Evolutionary conservation across 257 asterid species (phyloP), one percentile per base, ranked within the genome.

Genomic region (Fraxinus pennsylvanica): DNA sequence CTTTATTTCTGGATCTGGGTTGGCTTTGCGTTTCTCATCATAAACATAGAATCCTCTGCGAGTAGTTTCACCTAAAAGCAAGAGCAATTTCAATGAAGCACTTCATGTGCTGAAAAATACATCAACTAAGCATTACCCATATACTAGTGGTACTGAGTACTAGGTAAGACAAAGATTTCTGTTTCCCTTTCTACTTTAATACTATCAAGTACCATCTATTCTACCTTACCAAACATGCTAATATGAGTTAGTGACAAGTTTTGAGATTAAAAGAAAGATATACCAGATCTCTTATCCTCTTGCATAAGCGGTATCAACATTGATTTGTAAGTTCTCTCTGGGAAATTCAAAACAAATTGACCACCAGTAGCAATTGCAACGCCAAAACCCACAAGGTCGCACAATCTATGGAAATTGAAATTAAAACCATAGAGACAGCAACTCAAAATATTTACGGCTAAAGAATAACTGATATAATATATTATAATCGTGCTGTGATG

Each of bases 351-450:
- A 54, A 91, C 89, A 71, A 88, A 93, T 67, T 96, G 96, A 43
- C 90, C 84, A 22, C 97, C 98, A 10, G 97, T 93, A 71, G 97
- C 97, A 74, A 91, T 50, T 12, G 97, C 97, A 84, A 93, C 97
- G 54, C 96, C 95, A 81, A 96, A 89, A 33, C 98, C 99, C 52
- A 93, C 95, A 77, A 96, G 97, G 84, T 93, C 98, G 73, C 94
- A 89, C 85, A 96, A 79, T 81, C 99, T 95, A 79, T 7, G 38
- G 14, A 71, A 22, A 45, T 73, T 2, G 57, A 5, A 33, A 75
- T 59, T 41, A 67, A 72, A 84, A 70, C 25, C 61, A 45, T 71
- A 0, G 74, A 52, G 67, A 67, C 71, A 76, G 61, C 54, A 57
- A 50, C 57, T 72, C 35, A 45, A 77, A 61, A 38, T 1, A n/a